Base-by-base conservation (phyloP, 2,329 filamentous ascomycete species). In the Colletotrichum camelliae region DNA sequence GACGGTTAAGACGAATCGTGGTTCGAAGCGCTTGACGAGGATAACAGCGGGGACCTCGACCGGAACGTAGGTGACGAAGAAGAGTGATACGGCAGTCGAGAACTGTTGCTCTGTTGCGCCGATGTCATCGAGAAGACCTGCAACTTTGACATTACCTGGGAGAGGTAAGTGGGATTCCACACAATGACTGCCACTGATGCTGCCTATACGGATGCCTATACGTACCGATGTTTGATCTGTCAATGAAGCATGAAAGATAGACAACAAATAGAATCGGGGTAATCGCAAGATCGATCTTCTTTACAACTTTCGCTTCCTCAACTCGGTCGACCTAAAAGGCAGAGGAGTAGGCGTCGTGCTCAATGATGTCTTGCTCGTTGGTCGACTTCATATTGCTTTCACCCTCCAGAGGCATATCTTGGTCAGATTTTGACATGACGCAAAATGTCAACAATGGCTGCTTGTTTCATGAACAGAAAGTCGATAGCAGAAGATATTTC, bases 381-480 rank as follows among this genome's bases (percentile, higher is more conserved):
- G 8, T 4, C 21, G 24, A 24, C 15, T 57, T 57, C 1, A 27
- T 15, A 9, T 27, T 57, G 24, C 21, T 57, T 24, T 27, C 0
- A 24, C 8, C 52, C 21, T 29, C 5, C 9, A 48, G 4, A 48
- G 39, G 39, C 1, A 48, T 48, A 21, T n/a, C 18, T 48, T 0
- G 1, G 39, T 48, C 18, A 18, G 18, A 48, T n/a, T 48, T 48
- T 9, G 9, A 48, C 39, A 48, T 21, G 9, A 1, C 39, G 1
- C 39, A 21, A 48, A 48, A 1, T 21, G 18, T 1, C 0, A n/a
- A 48, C n/a, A 1, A 7, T 12, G 12, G 39, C 2, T 1, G 1
- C 9, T 2, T 12, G 5, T 7, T 7, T 12, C 5, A 21, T 48
- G 39, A n/a, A 48, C 5, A 48, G 39, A 48, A 12, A 48, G 9